These are phyloP conservation scores for Cardamine chenopodiifolia DNA, from an alignment of 345 rosid species.

Conservation along the genomic window DNA sequence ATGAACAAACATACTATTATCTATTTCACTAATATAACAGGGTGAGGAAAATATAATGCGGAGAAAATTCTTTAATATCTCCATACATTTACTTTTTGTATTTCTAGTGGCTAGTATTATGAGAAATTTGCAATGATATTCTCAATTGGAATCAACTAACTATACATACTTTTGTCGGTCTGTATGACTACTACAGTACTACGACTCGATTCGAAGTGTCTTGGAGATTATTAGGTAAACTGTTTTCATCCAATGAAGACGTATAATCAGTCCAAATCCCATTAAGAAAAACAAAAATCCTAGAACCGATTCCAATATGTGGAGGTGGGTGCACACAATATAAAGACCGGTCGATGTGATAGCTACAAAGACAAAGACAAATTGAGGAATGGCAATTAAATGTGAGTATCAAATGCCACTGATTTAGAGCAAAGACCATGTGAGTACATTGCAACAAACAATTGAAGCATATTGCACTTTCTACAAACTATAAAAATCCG, in stretches of 20 bases:
- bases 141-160: constrained; percentile 13
- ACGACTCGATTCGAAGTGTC: constrained; percentile 24
- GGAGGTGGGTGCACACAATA: constrained; percentile 25
- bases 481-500: constrained; percentile 2
- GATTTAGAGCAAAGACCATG: constrained; percentile 40
- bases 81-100: neutral
- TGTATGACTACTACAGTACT: neutral
- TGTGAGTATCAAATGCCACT: constrained; percentile 37
- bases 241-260: constrained; percentile 4
- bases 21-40: neutral
- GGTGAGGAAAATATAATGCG: neutral
- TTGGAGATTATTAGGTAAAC: constrained; percentile 17
- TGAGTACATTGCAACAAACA: constrained; percentile 32
- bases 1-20: no score
- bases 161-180: constrained; percentile 17
- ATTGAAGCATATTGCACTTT: constrained; percentile 32
- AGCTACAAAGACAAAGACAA: constrained; percentile 32
- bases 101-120: constrained; percentile 4
- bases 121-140: neutral
- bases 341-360: constrained; percentile 34
- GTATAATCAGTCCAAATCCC: constrained; percentile 7
- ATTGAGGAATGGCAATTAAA: constrained; percentile 23
- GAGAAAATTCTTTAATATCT: neutral
- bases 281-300: constrained; percentile 1
- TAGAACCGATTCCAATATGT: constrained; percentile 22